These are phyloP conservation scores for Persicaria tinctoria DNA, from an alignment of 148 eudicot genomes.

Conservation along the genomic window DNA sequence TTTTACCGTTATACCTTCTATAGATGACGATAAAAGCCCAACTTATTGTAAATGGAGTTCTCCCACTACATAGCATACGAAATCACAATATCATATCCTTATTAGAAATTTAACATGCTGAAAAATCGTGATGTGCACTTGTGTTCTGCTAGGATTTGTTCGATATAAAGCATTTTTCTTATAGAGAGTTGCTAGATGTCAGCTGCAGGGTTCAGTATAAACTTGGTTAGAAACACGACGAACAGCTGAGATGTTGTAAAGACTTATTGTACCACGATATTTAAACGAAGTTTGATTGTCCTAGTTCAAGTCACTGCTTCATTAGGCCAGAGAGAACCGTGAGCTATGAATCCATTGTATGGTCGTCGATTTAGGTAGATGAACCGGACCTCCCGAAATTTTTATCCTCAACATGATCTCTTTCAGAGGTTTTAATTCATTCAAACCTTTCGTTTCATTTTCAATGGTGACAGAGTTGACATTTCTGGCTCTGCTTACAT, in stretches of 20 bases:
- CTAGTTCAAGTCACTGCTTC: too few relatives aligned
- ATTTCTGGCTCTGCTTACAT: not conserved
- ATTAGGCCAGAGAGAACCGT: too few relatives aligned
- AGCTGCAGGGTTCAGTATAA: not conserved
- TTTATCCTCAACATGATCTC: not conserved
- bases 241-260: too few relatives aligned
- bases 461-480: not conserved
- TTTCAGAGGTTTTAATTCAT: not conserved
- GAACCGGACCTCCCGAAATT: not conserved
- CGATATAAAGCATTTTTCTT: not conserved
- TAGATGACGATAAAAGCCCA: not conserved
- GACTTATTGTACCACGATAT: not conserved
- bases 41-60: conserved; percentile 6
- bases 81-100: not conserved
- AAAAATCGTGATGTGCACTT: not conserved
- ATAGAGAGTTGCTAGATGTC: not conserved
- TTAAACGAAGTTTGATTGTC: too few relatives aligned
- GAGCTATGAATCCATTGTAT: not conserved
- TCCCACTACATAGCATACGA: not conserved
- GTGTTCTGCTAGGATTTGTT: not conserved
- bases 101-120: not conserved
- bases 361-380: not conserved
- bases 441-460: not conserved
- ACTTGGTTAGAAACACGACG: not conserved
- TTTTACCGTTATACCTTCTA: not conserved